Conservation (phyloP, 2,329 filamentous ascomycete genomes). For the Colletotrichum sp. region DNA sequence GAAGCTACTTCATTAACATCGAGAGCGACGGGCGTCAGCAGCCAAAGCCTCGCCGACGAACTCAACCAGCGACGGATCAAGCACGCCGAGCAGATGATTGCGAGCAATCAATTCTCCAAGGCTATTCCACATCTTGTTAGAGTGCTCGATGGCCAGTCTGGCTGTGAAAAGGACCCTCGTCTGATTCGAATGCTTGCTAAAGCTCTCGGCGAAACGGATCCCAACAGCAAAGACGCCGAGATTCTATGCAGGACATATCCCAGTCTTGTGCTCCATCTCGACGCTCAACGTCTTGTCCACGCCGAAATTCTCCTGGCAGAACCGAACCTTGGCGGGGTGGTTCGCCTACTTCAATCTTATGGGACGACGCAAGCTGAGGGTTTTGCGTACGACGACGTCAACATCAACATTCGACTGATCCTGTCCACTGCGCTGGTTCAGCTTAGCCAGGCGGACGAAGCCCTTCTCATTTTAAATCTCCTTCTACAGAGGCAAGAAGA, state of each 20-base stretch:
- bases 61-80: neutral
- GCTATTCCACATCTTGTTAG: neutral
- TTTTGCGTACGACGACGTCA: neutral
- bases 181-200: neutral
- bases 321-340: neutral
- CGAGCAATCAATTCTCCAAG: neutral
- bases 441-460: neutral
- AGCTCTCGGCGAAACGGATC: neutral
- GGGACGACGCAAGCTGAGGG: neutral
- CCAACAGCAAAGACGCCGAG: neutral
- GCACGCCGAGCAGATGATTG: neutral
- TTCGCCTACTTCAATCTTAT: neutral
- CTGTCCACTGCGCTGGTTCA: neutral
- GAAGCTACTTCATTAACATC: neutral
- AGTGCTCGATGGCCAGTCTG: neutral
- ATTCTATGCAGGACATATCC: neutral
- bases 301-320: neutral
- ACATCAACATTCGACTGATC: neutral
- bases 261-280: neutral
- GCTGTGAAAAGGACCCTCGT: neutral
- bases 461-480: fast-evolving
- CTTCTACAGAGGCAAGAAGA: neutral
- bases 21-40: neutral
- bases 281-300: neutral
- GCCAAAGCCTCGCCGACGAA: neutral